Percentiles rank a stretch among this genome's conserved stretches.
Evolutionary conservation across 2,329 filamentous ascomycete genomes (phyloP).

Genomic region (Aspergillus hortae): DNA sequence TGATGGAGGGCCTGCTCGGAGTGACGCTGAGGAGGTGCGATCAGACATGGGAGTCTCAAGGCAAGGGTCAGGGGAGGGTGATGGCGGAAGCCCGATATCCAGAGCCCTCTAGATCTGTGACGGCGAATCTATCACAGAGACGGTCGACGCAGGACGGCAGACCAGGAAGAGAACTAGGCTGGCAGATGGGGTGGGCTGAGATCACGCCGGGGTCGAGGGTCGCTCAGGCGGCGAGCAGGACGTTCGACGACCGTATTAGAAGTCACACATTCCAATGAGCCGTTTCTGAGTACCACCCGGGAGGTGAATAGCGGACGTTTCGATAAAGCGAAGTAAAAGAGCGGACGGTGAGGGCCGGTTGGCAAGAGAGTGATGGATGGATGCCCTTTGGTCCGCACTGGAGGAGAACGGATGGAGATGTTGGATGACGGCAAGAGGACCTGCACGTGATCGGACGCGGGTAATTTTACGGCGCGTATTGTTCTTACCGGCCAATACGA

Average conservation of each 20-base stretch:
- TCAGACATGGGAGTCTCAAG: conserved; percentile 35
- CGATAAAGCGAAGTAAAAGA: conserved; percentile 9
- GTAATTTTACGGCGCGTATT: conserved; percentile 10
- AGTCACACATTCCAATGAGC: conserved; percentile 32
- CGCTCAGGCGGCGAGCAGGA: conserved; percentile 33
- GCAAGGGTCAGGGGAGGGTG: conserved; percentile 7
- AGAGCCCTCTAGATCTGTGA: conserved; percentile 7
- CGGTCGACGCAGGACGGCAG: conserved; percentile 6
- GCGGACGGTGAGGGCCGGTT: conserved; percentile 16
- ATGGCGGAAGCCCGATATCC: conserved; percentile 12
- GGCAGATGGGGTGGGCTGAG: conserved; percentile 15
- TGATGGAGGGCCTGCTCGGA: conserved; percentile 39
- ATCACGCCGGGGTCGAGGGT: conserved; percentile 25
- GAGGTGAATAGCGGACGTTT: conserved; percentile 11
- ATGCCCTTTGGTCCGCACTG: conserved; percentile 20
- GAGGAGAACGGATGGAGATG: conserved; percentile 19
- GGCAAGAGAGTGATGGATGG: conserved; percentile 15
- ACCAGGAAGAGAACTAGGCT: conserved; percentile 11
- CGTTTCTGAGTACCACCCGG: conserved; percentile 11
- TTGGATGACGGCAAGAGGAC: conserved; percentile 31
- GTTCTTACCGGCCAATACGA: conserved; percentile 4
- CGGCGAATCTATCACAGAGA: conserved; percentile 7
- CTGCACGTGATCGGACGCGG: conserved; percentile 24
- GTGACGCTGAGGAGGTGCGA: conserved; percentile 31
- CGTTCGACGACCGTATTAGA: conserved; percentile 29